Conservation (phyloP, 768 basidiomycete species). For the Lentinula guzmanii region DNA sequence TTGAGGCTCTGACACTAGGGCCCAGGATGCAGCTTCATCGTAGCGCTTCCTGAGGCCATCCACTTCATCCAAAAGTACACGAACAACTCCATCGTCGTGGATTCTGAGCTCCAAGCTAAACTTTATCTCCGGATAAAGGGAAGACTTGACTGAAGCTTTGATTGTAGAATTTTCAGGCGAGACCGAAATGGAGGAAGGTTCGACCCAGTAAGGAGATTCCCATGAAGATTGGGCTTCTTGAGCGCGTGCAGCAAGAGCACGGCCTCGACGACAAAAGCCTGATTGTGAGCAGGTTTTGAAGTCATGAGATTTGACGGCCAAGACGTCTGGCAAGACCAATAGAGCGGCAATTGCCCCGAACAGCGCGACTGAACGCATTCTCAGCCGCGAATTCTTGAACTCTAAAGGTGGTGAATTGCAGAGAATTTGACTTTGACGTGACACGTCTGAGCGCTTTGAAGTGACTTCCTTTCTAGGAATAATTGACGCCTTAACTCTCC, state of each 20-base stretch:
- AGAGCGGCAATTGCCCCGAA: slow-evolving; percentile 30
- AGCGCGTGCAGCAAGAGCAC: slow-evolving; percentile 75
- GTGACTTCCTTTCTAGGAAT: background rate
- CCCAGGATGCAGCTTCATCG: slow-evolving; percentile 90
- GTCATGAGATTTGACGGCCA: slow-evolving; percentile 73
- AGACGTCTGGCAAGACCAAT: slow-evolving; percentile 25
- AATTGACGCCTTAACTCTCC: too few relatives aligned
- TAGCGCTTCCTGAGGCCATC: slow-evolving; percentile 77
- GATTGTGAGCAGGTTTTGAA: slow-evolving; percentile 96
- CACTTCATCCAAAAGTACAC: slow-evolving; percentile 92
- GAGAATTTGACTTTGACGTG: background rate
- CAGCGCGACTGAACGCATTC: slow-evolving; percentile 12
- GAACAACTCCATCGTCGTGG: slow-evolving; percentile 81
- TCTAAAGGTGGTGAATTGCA: background rate
- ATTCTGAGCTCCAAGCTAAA: slow-evolving; percentile 81
- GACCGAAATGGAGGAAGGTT: slow-evolving; percentile 46
- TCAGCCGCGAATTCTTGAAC: background rate
- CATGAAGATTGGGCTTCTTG: slow-evolving; percentile 52
- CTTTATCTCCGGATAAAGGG: slow-evolving; percentile 76
- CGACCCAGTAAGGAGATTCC: slow-evolving; percentile 84
- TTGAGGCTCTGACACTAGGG: slow-evolving; percentile 66
- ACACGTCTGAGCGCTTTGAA: background rate
- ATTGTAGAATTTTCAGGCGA: slow-evolving; percentile 54
- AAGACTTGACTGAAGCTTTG: slow-evolving; percentile 71
- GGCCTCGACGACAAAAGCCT: slow-evolving; percentile 90